Percentiles rank a stretch among this genome's conserved stretches.
phyloP scores from a whole-genome alignment of 2,329 filamentous ascomycete genomes.

The Shiraia bambusicola region DNA sequence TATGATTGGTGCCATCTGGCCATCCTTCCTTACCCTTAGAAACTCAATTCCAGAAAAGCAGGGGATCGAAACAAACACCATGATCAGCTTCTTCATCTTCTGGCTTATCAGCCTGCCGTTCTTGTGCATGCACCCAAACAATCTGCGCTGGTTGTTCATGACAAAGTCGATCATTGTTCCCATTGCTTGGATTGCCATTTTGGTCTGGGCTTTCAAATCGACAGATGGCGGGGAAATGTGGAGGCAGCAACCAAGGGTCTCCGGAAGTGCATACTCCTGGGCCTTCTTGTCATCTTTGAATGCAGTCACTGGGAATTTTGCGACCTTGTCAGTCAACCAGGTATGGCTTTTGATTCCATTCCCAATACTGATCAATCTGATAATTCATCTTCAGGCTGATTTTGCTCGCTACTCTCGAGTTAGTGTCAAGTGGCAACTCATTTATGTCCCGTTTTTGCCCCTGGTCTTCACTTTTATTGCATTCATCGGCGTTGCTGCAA shows the following conservation, averaged over 20 bases:
- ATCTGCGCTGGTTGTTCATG: constrained; percentile 57
- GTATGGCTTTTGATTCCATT: constrained; percentile 13
- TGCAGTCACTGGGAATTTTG: constrained; percentile 54
- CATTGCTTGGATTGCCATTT: constrained; percentile 61
- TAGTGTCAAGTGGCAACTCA: constrained; percentile 51
- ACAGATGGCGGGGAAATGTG: constrained; percentile 57
- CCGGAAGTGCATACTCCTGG: constrained; percentile 56
- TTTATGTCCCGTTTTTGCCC: constrained; percentile 55
- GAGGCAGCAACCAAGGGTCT: constrained; percentile 48
- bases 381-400: constrained; percentile 50
- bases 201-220: constrained; percentile 62
- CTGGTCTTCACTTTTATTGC: constrained; percentile 56
- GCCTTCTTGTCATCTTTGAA: constrained; percentile 55
- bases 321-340: constrained; percentile 55
- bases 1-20: constrained; percentile 60
- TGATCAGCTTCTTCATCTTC: constrained; percentile 61
- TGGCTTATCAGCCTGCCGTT: constrained; percentile 58
- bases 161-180: constrained; percentile 53
- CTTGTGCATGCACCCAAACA: constrained; percentile 58
- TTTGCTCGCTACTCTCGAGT: constrained; percentile 57
- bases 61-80: constrained; percentile 59
- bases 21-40: constrained; percentile 55
- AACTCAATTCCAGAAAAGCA: constrained; percentile 55
- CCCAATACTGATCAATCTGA: background rate
- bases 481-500: constrained; percentile 61